Evolutionary conservation across 306 rosid genomes (phyloP).

Genomic region (Rubus parviflorus): DNA sequence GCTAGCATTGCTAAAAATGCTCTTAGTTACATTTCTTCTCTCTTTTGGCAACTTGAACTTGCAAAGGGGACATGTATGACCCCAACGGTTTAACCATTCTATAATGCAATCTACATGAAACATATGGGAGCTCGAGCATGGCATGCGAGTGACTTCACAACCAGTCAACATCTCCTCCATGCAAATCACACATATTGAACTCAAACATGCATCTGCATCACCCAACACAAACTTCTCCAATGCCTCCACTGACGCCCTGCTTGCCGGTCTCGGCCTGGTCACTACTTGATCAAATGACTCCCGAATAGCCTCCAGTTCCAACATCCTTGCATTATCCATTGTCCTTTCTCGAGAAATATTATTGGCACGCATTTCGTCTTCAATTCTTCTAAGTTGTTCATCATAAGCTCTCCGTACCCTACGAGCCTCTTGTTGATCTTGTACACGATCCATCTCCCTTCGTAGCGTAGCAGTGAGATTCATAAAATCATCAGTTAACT

Average conservation of each 20-base stretch:
- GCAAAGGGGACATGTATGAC: not conserved
- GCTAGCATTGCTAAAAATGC: too few species aligned
- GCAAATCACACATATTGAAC: constrained; percentile 1
- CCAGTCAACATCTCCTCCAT: not conserved
- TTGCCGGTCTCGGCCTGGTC: not conserved
- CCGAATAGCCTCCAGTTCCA: not conserved
- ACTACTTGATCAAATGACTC: not conserved
- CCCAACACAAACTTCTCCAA: not conserved
- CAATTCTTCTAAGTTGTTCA: not conserved
- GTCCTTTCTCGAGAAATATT: not conserved
- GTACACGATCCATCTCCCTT: not conserved
- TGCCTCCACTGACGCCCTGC: not conserved
- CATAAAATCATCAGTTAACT: not conserved
- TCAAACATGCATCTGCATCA: not conserved
- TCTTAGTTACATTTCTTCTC: too few species aligned
- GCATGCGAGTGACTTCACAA: not conserved
- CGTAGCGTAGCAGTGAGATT: not conserved
- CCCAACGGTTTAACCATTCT: not conserved
- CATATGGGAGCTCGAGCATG: constrained; percentile 21
- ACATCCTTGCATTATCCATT: not conserved
- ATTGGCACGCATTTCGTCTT: not conserved
- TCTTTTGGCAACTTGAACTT: not conserved
- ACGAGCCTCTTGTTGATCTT: not conserved
- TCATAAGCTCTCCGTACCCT: not conserved
- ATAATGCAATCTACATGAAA: not conserved